Percentiles rank a stretch among this genome's conserved stretches.
Evolutionary conservation across 2,329 filamentous ascomycete species (phyloP).

Genomic region (Claviceps fusiformis): DNA sequence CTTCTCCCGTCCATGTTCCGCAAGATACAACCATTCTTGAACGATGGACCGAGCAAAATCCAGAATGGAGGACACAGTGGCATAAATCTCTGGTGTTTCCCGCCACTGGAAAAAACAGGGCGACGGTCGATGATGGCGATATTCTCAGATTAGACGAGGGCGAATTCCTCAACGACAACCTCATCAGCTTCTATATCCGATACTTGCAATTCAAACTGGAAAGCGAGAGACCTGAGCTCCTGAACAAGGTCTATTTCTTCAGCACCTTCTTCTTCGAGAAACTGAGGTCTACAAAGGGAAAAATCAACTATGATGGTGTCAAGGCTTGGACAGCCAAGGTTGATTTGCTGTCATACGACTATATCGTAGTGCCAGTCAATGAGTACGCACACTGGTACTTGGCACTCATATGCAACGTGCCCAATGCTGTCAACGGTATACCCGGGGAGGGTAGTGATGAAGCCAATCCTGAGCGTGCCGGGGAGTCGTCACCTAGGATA

Average conservation of each 20-base stretch:
- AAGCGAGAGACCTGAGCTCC: slow-evolving; percentile 36
- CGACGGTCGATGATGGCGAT: slow-evolving; percentile 57
- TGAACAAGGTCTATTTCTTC: slow-evolving; percentile 67
- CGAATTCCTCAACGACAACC: slow-evolving; percentile 82
- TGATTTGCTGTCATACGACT: slow-evolving; percentile 76
- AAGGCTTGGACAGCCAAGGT: slow-evolving; percentile 76
- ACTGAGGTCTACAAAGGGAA: slow-evolving; percentile 47
- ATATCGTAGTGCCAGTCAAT: slow-evolving; percentile 84
- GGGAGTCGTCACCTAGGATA: slow-evolving; percentile 5
- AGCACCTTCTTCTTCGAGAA: slow-evolving; percentile 86
- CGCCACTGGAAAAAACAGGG: slow-evolving; percentile 40
- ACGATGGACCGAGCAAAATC: slow-evolving; percentile 38
- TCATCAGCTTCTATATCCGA: slow-evolving; percentile 78
- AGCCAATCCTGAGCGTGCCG: slow-evolving; percentile 2
- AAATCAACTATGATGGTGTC: slow-evolving; percentile 75
- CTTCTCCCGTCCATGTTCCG: slow-evolving; percentile 7
- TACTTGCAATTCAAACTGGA: slow-evolving; percentile 52
- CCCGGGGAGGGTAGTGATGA: slow-evolving; percentile 8
- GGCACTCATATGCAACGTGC: slow-evolving; percentile 84
- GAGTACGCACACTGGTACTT: slow-evolving; percentile 85
- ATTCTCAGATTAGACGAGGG: slow-evolving; percentile 68
- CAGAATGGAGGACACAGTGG: slow-evolving; percentile 39
- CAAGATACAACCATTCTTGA: slow-evolving; percentile 9
- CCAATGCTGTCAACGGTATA: slow-evolving; percentile 35
- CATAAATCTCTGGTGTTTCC: slow-evolving; percentile 49